These are phyloP conservation scores for Chlamydomonas incerta DNA, from an alignment of 139 green algal species.

Conservation along the genomic window DNA sequence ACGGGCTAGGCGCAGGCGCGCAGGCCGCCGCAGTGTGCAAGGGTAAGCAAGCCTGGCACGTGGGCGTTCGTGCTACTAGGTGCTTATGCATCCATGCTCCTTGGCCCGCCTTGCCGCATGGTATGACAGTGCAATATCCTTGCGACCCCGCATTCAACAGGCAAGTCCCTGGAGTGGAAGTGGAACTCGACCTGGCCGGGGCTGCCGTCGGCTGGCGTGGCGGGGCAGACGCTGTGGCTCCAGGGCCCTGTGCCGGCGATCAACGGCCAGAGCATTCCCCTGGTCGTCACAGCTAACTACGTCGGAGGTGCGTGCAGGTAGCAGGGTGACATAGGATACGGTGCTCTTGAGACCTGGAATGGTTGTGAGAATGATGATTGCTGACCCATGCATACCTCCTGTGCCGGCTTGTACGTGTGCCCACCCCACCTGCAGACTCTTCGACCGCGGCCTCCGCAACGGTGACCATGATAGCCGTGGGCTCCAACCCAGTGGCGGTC, in stretches of 20 bases:
- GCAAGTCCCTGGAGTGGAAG: background rate
- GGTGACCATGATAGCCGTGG: background rate
- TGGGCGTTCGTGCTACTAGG: too few species aligned
- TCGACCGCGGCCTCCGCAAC: background rate
- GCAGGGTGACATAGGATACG: too few species aligned
- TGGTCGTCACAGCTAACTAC: background rate
- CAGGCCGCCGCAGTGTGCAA: background rate
- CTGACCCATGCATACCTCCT: too few species aligned
- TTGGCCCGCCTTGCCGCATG: background rate
- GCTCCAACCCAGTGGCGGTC: background rate
- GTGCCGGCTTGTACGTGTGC: too few species aligned
- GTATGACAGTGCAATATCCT: too few species aligned
- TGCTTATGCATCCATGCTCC: background rate
- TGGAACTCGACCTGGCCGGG: constrained; percentile 29
- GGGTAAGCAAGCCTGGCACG: background rate
- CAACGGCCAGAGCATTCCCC: constrained; percentile 4
- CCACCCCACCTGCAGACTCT: too few species aligned
- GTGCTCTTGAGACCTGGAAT: too few species aligned
- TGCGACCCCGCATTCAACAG: background rate
- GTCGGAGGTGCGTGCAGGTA: background rate
- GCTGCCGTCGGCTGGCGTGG: background rate
- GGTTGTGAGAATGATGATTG: too few species aligned
- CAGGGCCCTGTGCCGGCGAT: background rate
- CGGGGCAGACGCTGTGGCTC: background rate
- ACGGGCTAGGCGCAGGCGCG: background rate